A percentile compares a stretch with the other conserved stretches of the same genome.
phyloP scores from a whole-genome alignment of 2,329 filamentous ascomycete genomes.

The Coniochaeta ligniaria region DNA sequence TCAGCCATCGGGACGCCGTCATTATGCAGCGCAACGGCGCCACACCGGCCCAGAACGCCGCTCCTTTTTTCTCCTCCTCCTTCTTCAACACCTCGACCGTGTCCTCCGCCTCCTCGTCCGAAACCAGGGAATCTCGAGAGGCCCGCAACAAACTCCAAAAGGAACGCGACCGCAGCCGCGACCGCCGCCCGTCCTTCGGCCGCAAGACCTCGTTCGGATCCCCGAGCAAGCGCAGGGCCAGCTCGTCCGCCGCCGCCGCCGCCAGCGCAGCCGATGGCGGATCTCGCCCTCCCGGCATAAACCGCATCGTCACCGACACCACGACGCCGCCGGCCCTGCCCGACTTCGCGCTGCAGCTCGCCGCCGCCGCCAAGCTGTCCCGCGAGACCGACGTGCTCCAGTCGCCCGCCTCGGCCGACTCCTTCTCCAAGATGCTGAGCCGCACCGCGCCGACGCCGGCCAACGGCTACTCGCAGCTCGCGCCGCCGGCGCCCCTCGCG shows the following conservation, averaged over 20 bases:
- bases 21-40: constrained; percentile 16
- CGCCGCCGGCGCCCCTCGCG: constrained; percentile 16
- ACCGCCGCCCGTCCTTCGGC: constrained; percentile 44
- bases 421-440: constrained; percentile 35
- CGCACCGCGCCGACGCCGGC: constrained; percentile 29
- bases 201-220: constrained; percentile 45
- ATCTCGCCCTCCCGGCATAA: constrained; percentile 7
- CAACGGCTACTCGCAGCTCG: constrained; percentile 19
- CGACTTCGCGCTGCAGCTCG: constrained; percentile 36
- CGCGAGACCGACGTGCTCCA: constrained; percentile 13
- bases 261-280: constrained; percentile 19
- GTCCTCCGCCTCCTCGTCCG: constrained; percentile 8
- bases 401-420: constrained; percentile 27
- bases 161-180: constrained; percentile 31
- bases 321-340: constrained; percentile 39
- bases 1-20: constrained; percentile 4
- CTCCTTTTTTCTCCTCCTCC: constrained; percentile 18
- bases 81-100: constrained; percentile 8
- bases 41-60: constrained; percentile 15
- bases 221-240: constrained; percentile 28
- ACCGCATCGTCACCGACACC: constrained; percentile 1
- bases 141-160: constrained; percentile 5
- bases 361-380: constrained; percentile 19
- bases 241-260: constrained; percentile 33
- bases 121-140: background rate